Evolutionary conservation across 2,329 filamentous ascomycete species (phyloP).

Genomic region (Tetracladium maxilliforme): DNA sequence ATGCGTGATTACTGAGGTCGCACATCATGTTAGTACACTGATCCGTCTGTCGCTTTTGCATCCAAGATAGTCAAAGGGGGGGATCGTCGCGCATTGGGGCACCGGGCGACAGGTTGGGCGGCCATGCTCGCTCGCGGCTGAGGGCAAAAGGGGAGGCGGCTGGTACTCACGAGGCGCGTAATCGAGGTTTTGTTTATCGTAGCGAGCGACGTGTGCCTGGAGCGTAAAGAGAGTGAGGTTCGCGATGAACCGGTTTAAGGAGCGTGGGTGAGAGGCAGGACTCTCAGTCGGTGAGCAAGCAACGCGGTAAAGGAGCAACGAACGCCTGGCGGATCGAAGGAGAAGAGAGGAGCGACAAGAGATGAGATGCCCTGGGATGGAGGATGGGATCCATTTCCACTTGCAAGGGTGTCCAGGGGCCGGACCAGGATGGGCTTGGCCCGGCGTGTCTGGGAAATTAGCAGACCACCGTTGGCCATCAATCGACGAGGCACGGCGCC

Average conservation of each 20-base stretch:
- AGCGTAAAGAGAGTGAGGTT: conserved; percentile 4
- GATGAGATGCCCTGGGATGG: conserved; percentile 15
- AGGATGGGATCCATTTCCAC: too few species aligned
- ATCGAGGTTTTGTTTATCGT: conserved; percentile 1
- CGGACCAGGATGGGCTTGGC: too few species aligned
- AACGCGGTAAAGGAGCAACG: too few species aligned
- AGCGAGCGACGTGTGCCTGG: conserved; percentile 1
- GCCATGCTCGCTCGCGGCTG: conserved; percentile 4
- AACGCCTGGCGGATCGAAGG: too few species aligned
- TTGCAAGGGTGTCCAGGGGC: too few species aligned
- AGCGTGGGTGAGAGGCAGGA: conserved; percentile 18
- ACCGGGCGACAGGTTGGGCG: conserved; percentile 4
- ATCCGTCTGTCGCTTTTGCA: conserved; percentile 9
- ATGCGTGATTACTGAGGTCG: background rate
- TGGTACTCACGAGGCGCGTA: conserved; percentile 1
- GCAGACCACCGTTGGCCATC: too few species aligned
- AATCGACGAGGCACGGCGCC: too few species aligned
- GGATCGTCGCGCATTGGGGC: background rate
- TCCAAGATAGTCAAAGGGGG: conserved; percentile 3
- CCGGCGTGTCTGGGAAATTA: too few species aligned
- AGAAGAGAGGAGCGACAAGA: conserved; percentile 1
- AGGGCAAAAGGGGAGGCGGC: background rate
- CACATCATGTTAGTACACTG: conserved; percentile 11
- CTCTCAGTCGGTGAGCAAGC: conserved; percentile 12
- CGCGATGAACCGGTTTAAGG: conserved; percentile 9